Percentiles rank a stretch among this genome's conserved stretches.
phyloP scores from a whole-genome alignment of 2,329 filamentous ascomycete genomes.

The Trichoderma sp. region DNA sequence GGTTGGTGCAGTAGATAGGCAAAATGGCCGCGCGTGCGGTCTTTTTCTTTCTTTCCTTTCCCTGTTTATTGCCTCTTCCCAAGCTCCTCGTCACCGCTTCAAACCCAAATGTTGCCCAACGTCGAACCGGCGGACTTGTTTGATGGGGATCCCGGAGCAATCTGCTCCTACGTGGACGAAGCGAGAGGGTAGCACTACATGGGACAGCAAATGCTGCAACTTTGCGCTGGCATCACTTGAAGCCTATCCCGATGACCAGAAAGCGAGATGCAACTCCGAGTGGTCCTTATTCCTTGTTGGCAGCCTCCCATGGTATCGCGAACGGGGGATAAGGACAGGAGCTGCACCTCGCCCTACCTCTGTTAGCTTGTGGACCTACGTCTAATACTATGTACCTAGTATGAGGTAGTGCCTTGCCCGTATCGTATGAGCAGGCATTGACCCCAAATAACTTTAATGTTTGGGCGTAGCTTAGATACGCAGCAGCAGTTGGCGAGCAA shows the following conservation, averaged over 20 bases:
- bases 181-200: constrained; percentile 9
- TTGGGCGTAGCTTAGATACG: background rate
- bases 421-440: background rate
- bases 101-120: constrained; percentile 11
- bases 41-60: background rate
- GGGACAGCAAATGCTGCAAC: constrained; percentile 3
- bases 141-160: background rate
- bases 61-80: background rate
- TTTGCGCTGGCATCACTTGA: constrained; percentile 4
- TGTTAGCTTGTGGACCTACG: background rate
- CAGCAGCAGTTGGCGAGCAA: background rate
- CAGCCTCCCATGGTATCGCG: background rate
- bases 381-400: background rate
- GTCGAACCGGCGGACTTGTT: background rate
- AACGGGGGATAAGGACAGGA: background rate
- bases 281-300: background rate
- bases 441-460: background rate
- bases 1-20: background rate
- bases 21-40: background rate
- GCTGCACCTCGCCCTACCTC: background rate
- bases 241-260: background rate
- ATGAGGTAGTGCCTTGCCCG: no score
- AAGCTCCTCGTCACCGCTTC: constrained; percentile 3
- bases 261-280: background rate
- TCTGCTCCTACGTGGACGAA: background rate